A percentile compares a stretch with the other conserved stretches of the same genome.
phyloP scores from a whole-genome alignment of 768 basidiomycete genomes.

The Suillus discolor region DNA sequence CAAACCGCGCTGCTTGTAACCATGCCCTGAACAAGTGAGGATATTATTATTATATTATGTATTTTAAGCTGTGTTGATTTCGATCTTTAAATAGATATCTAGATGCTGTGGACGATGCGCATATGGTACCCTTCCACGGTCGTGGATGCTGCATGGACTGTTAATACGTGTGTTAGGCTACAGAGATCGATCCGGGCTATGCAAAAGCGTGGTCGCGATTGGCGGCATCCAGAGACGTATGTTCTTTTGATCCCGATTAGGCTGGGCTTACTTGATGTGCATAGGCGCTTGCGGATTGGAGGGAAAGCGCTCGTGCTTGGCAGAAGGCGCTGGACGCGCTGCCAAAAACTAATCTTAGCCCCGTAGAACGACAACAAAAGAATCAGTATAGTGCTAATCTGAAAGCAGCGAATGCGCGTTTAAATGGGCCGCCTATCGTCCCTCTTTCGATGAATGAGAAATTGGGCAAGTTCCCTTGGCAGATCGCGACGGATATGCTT shows the following conservation, averaged over 20 bases:
- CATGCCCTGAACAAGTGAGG: constrained; percentile 38
- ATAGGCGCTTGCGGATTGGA: constrained; percentile 16
- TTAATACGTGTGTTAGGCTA: constrained; percentile 30
- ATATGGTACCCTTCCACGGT: neutral
- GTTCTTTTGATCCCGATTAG: neutral
- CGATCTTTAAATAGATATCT: constrained; percentile 6
- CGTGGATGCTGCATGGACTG: neutral
- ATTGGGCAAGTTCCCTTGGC: constrained; percentile 11
- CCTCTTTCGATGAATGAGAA: neutral
- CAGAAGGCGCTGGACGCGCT: constrained; percentile 36
- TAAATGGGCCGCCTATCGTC: neutral
- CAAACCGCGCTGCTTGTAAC: constrained; percentile 47
- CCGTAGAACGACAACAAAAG: constrained; percentile 36
- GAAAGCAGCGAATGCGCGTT: constrained; percentile 24
- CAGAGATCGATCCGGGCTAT: constrained; percentile 41
- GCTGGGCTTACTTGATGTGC: neutral
- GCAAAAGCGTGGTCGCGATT: constrained; percentile 46
- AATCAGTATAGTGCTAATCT: constrained; percentile 36
- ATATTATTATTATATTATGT: neutral
- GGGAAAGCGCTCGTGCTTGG: constrained; percentile 15
- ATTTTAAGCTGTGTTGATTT: neutral
- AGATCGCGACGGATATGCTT: constrained; percentile 11
- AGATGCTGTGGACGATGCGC: constrained; percentile 11
- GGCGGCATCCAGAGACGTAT: constrained; percentile 36
- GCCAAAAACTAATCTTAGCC: constrained; percentile 28